phyloP scores from a whole-genome alignment of 192 early-diverging fungal species.

The Coemansia furcata region DNA sequence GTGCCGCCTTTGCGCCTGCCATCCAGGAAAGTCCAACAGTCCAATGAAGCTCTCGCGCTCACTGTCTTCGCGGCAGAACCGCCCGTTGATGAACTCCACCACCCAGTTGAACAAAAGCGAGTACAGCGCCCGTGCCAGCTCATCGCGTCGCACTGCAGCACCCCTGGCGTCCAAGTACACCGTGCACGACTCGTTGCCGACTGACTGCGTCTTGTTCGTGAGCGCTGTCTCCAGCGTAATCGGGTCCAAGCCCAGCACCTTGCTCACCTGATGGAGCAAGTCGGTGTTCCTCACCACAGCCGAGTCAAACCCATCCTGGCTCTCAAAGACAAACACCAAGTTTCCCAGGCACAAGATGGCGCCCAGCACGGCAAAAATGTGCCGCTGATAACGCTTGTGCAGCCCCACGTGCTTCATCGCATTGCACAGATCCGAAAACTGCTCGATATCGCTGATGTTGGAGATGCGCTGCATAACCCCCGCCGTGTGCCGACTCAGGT shows the following conservation, averaged over 20 bases:
- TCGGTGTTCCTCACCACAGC: conserved; percentile 58
- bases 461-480: conserved; percentile 57
- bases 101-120: conserved; percentile 84
- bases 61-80: conserved; percentile 65
- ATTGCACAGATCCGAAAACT: conserved; percentile 66
- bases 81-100: conserved; percentile 79
- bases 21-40: conserved; percentile 84
- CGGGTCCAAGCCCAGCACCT: conserved; percentile 76
- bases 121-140: conserved; percentile 73
- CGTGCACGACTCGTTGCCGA: conserved; percentile 80
- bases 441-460: conserved; percentile 59
- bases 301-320: conserved; percentile 70
- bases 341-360: conserved; percentile 88
- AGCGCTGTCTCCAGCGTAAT: conserved; percentile 72
- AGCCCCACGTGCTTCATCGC: conserved; percentile 63
- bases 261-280: conserved; percentile 57
- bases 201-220: conserved; percentile 77
- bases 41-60: conserved; percentile 72
- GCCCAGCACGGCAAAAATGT: conserved; percentile 82
- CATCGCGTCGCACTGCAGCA: conserved; percentile 71
- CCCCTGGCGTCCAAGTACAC: conserved; percentile 72
- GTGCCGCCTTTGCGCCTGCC: conserved; percentile 48
- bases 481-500: conserved; percentile 53
- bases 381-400: conserved; percentile 82
- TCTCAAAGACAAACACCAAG: conserved; percentile 59